Conservation (phyloP, 1,139 yeast genomes). For the Yamadazyma dushanensis region DNA sequence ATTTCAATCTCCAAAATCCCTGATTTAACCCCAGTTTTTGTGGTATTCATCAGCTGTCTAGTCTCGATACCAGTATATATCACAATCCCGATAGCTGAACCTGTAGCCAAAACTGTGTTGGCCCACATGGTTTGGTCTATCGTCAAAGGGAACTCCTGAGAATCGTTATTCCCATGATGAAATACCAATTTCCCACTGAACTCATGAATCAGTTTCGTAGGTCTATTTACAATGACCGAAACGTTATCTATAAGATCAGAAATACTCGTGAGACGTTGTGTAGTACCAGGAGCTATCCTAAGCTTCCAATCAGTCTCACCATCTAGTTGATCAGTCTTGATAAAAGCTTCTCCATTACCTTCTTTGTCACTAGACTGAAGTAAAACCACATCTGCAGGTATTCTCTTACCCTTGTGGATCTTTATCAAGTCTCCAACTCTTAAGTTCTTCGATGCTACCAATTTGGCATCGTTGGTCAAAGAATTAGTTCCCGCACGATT, state of each 20-base stretch:
- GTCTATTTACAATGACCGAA: slow-evolving; percentile 67
- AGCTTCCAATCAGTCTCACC: slow-evolving; percentile 99
- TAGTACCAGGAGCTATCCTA: slow-evolving; percentile 69
- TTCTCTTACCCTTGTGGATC: slow-evolving; percentile 76
- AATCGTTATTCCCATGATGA: slow-evolving; percentile 26
- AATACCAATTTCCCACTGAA: slow-evolving; percentile 73
- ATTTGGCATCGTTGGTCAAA: slow-evolving; percentile 29
- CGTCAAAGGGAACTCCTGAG: slow-evolving; percentile 61
- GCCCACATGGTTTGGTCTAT: slow-evolving; percentile 98
- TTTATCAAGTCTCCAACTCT: slow-evolving; percentile 87
- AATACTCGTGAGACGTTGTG: slow-evolving; percentile 57
- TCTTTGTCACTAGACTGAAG: slow-evolving; percentile 76
- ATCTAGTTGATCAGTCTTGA: slow-evolving; percentile 95
- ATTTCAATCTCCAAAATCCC: slow-evolving; percentile 91
- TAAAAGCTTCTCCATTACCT: slow-evolving; percentile 80
- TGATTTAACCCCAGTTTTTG: slow-evolving; percentile 84
- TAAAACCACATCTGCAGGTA: slow-evolving; percentile 91
- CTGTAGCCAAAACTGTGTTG: slow-evolving; percentile 93
- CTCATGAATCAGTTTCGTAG: slow-evolving; percentile 78
- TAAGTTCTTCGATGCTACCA: slow-evolving; percentile 63
- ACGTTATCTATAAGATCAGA: slow-evolving; percentile 37
- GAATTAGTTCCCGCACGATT: slow-evolving; percentile 26
- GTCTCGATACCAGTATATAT: slow-evolving; percentile 92
- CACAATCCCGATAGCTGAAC: slow-evolving; percentile 84
- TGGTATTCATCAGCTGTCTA: slow-evolving; percentile 91